These are phyloP conservation scores for Trebouxia sp. DNA, from an alignment of 139 green algal genomes.

Conservation along the genomic window DNA sequence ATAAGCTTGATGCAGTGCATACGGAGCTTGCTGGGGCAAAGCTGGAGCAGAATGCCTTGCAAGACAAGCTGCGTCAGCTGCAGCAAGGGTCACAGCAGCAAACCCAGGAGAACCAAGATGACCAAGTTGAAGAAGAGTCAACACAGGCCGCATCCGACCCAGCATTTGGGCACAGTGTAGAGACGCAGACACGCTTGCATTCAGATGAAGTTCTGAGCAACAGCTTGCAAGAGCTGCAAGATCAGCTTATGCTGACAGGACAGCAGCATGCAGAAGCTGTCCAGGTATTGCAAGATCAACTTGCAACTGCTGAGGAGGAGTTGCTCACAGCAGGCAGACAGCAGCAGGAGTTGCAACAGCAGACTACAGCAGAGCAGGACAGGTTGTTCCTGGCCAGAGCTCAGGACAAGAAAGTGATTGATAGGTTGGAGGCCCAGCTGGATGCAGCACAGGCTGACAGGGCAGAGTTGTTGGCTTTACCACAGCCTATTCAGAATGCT, in stretches of 20 bases:
- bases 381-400: not conserved
- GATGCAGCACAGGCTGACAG: not conserved
- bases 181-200: not conserved
- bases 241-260: not conserved
- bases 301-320: no score
- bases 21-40: not conserved
- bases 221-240: not conserved
- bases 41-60: not conserved
- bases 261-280: not conserved
- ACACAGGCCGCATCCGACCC: not conserved
- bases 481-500: not conserved
- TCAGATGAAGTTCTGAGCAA: not conserved
- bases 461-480: not conserved
- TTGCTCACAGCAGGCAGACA: no score
- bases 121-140: no score
- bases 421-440: not conserved
- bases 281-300: no score
- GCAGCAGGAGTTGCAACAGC: not conserved
- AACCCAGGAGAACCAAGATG: no score
- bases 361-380: not conserved
- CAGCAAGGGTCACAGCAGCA: not conserved
- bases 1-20: slow-evolving; percentile 7
- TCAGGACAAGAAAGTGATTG: not conserved
- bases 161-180: not conserved
- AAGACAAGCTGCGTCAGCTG: not conserved